phyloP scores from a whole-genome alignment of 768 basidiomycete species.

The Tricholoma sp. region DNA sequence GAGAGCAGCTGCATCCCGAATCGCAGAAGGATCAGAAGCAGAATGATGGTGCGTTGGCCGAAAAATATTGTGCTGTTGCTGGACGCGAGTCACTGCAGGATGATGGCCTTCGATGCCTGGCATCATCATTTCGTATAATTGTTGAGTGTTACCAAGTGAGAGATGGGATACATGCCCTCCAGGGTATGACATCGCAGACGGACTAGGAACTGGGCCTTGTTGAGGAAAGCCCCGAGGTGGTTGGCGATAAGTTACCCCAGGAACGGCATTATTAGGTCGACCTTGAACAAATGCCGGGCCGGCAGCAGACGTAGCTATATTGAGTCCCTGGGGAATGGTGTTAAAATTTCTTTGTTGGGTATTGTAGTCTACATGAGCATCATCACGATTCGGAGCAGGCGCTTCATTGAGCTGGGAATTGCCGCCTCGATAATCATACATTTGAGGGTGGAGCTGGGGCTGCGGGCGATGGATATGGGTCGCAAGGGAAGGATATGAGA shows the following conservation, averaged over 20 bases:
- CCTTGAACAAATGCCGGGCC: constrained; percentile 45
- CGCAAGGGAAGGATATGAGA: constrained; percentile 66
- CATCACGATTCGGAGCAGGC: constrained; percentile 34
- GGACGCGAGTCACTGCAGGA: constrained; percentile 68
- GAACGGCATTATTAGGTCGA: constrained; percentile 44
- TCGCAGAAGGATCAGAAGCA: constrained; percentile 72
- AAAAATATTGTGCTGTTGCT: constrained; percentile 74
- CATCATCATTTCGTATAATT: constrained; percentile 78
- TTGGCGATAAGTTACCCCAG: constrained; percentile 55
- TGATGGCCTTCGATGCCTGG: constrained; percentile 54
- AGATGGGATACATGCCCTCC: constrained; percentile 58
- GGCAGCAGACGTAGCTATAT: constrained; percentile 28
- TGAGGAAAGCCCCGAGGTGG: constrained; percentile 55
- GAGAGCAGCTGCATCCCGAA: constrained; percentile 67
- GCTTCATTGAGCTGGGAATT: constrained; percentile 27
- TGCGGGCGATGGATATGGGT: constrained; percentile 52
- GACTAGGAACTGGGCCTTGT: constrained; percentile 46
- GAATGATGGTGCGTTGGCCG: constrained; percentile 78
- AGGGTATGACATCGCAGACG: constrained; percentile 49
- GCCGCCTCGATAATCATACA: constrained; percentile 45
- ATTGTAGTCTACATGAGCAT: constrained; percentile 52
- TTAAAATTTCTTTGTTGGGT: constrained; percentile 54
- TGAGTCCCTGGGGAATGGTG: constrained; percentile 30
- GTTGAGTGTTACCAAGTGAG: constrained; percentile 69
- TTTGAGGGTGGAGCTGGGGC: constrained; percentile 38